Percentiles rank a stretch among this genome's conserved stretches.
Evolutionary conservation across 2,329 filamentous ascomycete species (phyloP).

Genomic region (Apiospora marii): DNA sequence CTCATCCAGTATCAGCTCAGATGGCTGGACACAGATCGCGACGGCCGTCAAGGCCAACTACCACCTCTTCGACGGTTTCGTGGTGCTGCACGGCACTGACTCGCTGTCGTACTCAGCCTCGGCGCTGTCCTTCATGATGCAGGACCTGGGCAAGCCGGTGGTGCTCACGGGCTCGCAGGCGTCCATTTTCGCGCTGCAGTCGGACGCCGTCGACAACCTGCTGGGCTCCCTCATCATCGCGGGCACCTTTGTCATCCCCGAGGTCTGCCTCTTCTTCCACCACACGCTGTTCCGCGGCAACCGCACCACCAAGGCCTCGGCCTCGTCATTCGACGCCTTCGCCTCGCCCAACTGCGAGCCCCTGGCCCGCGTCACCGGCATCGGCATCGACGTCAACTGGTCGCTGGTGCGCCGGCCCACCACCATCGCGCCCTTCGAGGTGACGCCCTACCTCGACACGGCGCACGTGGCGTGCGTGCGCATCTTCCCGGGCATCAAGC

Average conservation of each 20-base stretch:
- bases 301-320: slow-evolving; percentile 85
- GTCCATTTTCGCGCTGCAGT: slow-evolving; percentile 89
- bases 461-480: slow-evolving; percentile 89
- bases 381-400: slow-evolving; percentile 85
- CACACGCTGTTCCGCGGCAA: slow-evolving; percentile 91
- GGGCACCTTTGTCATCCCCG: slow-evolving; percentile 90
- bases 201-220: slow-evolving; percentile 90
- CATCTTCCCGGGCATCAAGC: slow-evolving; percentile 90
- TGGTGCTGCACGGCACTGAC: slow-evolving; percentile 90
- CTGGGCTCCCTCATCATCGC: slow-evolving; percentile 88
- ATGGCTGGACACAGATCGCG: slow-evolving; percentile 87
- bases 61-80: slow-evolving; percentile 87
- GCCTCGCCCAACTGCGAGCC: slow-evolving; percentile 86
- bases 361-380: slow-evolving; percentile 80
- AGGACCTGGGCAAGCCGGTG: slow-evolving; percentile 87
- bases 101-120: slow-evolving; percentile 89
- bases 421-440: slow-evolving; percentile 74
- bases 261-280: slow-evolving; percentile 94
- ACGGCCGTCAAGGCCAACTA: slow-evolving; percentile 84
- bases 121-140: slow-evolving; percentile 90
- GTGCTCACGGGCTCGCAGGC: slow-evolving; percentile 85
- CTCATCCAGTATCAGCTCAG: slow-evolving; percentile 87
- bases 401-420: slow-evolving; percentile 77
- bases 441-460: slow-evolving; percentile 80
- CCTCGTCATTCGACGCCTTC: slow-evolving; percentile 87